Base-by-base conservation (phyloP, 2,329 filamentous ascomycete species). In the Ophiognomonia clavigignenti-juglandacearum region DNA sequence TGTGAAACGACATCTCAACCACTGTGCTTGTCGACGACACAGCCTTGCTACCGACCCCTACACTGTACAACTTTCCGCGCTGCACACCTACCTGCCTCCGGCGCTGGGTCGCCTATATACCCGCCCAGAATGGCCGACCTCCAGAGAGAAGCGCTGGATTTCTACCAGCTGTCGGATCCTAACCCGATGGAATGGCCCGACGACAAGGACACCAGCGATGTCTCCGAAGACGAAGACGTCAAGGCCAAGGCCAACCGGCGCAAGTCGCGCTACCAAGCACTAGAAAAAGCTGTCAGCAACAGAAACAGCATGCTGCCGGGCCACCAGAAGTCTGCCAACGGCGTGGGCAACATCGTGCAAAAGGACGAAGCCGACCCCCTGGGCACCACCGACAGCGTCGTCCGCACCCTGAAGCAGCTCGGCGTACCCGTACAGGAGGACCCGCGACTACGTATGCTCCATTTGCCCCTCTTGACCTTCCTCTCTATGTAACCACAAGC, bases 341-440 rank as follows among this genome's bases (percentile, higher is more conserved):
- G 84, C 24, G 74, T 85, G 38, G 85, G 87, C 54, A 93, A 83
- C 57, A 68, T 92, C 51, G 87, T 95, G 24, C 88, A 93, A 61
- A 86, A 86, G 62, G 93, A 98, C 63, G 95, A 98, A 65, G 80
- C 88, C 2, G 93, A 98, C 68, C 90, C 93, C 4, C 68, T 98
- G 44, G 93, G 93, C n/a, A 83, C 82, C 43, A 83, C 85, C 2
- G 86, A 92, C 47, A 96, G 89, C 61, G 91, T 98, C 7, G 83
- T 96, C 44, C 78, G 84, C 57, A 81, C 88, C 31, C 69, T 98
- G 58, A 84, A 85, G 61, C 78, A 85, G 54, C 73, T 86, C 53
- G 90, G 90, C 2, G 65, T 96, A 35, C 82, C 86, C 0, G 76
- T 96, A 13, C 88, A 96, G 61, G 89, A 96, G 57, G 90, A 97